Evolutionary conservation across 2,329 filamentous ascomycete genomes (phyloP), one percentile per base, ranked within the genome.

Genomic region (Ascosphaera apis): DNA sequence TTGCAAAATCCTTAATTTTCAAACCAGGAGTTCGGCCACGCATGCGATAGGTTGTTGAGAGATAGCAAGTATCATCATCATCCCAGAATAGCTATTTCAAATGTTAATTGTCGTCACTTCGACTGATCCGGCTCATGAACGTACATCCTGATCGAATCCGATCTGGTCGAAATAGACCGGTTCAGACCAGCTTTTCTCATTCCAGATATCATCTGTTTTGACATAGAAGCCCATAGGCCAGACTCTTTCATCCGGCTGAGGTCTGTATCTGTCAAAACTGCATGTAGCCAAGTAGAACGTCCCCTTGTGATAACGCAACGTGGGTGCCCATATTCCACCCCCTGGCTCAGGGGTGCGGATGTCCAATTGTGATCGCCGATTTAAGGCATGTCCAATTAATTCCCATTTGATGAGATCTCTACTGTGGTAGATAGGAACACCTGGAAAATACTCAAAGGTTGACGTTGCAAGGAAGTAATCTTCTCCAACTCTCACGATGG

Each of bases 391-490:
- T 3, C 47, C 48, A 33, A 55, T 50, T 12, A 60, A 47, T 1
- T 41, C 49, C 57, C 57, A 60, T 13, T 50, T 47, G 19, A 56
- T 49, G 25, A 62, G 44, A 41, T 62, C 58, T 6, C 51, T 63
- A 15, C 64, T 69, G 17, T 67, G 60, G 44, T 73, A 71, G 38
- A 75, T 67, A 11, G 67, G 65, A n/a, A 63, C 62, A 3, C 67
- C 67, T 0, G 69, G 69, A 40, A 69, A 72, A 47, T 62, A 69
- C 47, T 74, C 69, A 39, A 75, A 74, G 0, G 66, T 68, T 0
- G 69, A 73, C 3, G 67, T 73, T 27, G 63, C 65, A 18, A 74
- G 58, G 47, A 66, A 74, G 46, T 65, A 74, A 43, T 65, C 61
- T 31, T 55, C 43, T 5, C 53, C 53, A 15, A 66, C 60, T 2